Evolutionary conservation across 495 filamentous ascomycete genomes (phyloP).

Genomic region (Darksidea phi): DNA sequence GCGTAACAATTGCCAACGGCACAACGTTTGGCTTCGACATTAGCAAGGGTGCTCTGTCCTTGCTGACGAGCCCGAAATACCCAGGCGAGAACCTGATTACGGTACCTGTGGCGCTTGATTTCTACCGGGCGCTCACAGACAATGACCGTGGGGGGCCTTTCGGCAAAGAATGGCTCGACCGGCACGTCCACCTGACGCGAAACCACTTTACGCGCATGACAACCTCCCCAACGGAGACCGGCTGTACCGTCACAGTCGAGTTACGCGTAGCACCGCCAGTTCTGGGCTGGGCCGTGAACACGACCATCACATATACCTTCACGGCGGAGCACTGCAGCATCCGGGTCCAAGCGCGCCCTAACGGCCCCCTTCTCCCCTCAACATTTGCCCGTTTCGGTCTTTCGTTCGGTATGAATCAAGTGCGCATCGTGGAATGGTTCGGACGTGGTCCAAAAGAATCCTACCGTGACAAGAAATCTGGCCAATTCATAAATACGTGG

Average conservation of each 20-base stretch:
- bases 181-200: constrained; percentile 47
- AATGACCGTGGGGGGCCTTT: constrained; percentile 57
- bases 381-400: constrained; percentile 60
- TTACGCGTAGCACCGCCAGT: constrained; percentile 56
- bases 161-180: constrained; percentile 45
- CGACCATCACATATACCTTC: constrained; percentile 52
- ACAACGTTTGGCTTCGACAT: constrained; percentile 15
- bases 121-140: constrained; percentile 59
- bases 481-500: constrained; percentile 56
- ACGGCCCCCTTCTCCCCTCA: constrained; percentile 48
- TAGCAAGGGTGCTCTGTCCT: constrained; percentile 13
- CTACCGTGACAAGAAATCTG: constrained; percentile 60
- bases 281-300: constrained; percentile 57
- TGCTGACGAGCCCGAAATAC: background rate
- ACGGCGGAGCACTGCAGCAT: constrained; percentile 48
- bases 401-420: constrained; percentile 47
- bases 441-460: constrained; percentile 64
- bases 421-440: constrained; percentile 54
- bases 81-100: constrained; percentile 3
- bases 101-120: constrained; percentile 39
- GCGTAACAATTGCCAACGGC: no score
- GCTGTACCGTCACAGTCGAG: constrained; percentile 45
- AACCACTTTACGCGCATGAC: constrained; percentile 46
- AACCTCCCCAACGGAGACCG: constrained; percentile 38
- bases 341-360: constrained; percentile 46